Base-by-base conservation (phyloP, 345 rosid species). In the Garcia nutans region DNA sequence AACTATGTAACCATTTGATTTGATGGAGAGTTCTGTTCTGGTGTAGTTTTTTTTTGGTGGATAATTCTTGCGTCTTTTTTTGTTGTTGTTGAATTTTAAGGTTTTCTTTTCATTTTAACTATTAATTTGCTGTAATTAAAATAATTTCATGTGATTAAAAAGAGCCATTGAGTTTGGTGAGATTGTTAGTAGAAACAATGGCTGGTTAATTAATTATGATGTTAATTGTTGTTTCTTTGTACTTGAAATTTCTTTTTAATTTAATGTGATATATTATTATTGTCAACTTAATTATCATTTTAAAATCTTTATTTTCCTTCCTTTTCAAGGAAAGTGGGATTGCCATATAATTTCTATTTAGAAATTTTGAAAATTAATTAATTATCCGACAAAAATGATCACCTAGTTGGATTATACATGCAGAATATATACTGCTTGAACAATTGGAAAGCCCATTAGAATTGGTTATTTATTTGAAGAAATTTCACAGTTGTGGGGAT, bases 81-180 rank as follows among this genome's bases (percentile, higher is more conserved):
- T 47, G 2, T 47, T 1, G 2, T 37, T 37, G 0, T 5, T 37
- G 6, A 37, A 33, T 10, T 26, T 22, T 6, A 54, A 16, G 58
- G 17, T 15, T 19, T 44, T 6, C 31, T 33, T 68, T 24, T 4
- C 10, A 24, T 44, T 58, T 68, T 24, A 10, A 3, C 10, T 5
- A 13, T 57, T 75, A 16, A 62, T 75, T 57, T 68, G 28, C 23
- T 57, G 65, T 75, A 58, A 11, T n/a, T n/a, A n/a, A n/a, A n/a
- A n/a, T n/a, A n/a, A n/a, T n/a, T n/a, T n/a, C n/a, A n/a, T n/a
- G n/a, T n/a, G n/a, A n/a, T 3, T 45, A 45, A 75, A 67, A 20
- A 45, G 31, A 33, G 49, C 52, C 23, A n/a, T 44, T 44, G 31
- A 17, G 10, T 62, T 54, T 24, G 10, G 71, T 41, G 71, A 37